Base-by-base conservation (phyloP, 116 monocot species). In the Iris pallida region DNA sequence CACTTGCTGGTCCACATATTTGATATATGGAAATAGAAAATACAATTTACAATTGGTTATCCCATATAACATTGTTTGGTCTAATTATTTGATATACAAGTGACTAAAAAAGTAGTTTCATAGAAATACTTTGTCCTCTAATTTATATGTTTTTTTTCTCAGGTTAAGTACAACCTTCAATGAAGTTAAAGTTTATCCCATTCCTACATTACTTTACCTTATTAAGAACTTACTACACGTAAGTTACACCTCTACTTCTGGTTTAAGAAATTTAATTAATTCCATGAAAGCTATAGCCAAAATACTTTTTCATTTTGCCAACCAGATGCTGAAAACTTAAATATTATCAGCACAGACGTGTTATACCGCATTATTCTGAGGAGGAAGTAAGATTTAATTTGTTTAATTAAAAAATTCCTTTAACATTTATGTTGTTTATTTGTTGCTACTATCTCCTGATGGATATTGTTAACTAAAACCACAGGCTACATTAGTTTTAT, bases 241-340 rank as follows among this genome's bases (percentile, higher is more conserved):
- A 69, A 47, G 5, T 16, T 48, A 5, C 5, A 17, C 55, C 15
- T 47, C 54, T 67, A 20, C 9, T 54, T 69, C 40, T 49, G 4
- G 41, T 47, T 0, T 57, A 58, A 8, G 55, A 52, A 68, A 15
- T 55, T 48, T 45, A 64, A 47, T 17, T 48, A 64, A 64, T 47
- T 12, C 16, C 46, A 62, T 70, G 65, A 53, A 45, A 42, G 5
- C 15, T 19, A 54, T 75, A 5, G 66, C 55, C 16, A 20, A 81
- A 42, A 57, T 74, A 46, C 45, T 16, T 62, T 53, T 49, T 40
- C 56, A 61, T 42, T 55, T 40, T 73, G 41, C 17, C 78, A 98
- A 98, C 71, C 98, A 98, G 82, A 98, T 98, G 66, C 47, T 98
- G 82, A 98, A 98, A 82, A 98, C 57, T 69, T 98, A 11, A 98